A percentile compares a stretch with the other conserved stretches of the same genome.
These are phyloP conservation scores for Penicillium nucicola DNA, from an alignment of 495 filamentous ascomycete genomes.

Conservation along the genomic window DNA sequence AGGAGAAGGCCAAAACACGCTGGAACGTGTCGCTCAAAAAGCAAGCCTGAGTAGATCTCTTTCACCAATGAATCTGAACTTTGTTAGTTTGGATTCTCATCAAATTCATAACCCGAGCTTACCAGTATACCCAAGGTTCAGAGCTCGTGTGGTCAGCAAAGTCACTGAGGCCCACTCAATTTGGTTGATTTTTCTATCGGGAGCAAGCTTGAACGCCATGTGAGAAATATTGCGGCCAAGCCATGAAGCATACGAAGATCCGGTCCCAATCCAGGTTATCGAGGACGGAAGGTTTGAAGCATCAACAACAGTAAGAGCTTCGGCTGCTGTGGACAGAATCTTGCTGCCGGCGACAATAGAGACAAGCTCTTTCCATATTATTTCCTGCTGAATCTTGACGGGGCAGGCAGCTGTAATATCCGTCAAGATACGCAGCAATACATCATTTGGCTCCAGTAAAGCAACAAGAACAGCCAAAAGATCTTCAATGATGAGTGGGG, in stretches of 20 bases:
- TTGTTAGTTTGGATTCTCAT: conserved; percentile 13
- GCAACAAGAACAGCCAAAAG: conserved; percentile 47
- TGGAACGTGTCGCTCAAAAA: conserved; percentile 30
- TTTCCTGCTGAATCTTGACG: conserved; percentile 34
- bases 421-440: conserved; percentile 53
- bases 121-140: conserved; percentile 77
- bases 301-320: conserved; percentile 61
- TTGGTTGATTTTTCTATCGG: conserved; percentile 39
- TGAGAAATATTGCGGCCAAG: conserved; percentile 64
- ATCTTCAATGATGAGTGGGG: conserved; percentile 27
- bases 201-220: conserved; percentile 39
- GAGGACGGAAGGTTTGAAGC: conserved; percentile 20
- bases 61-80: conserved; percentile 54
- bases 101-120: conserved; percentile 12
- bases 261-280: conserved; percentile 64
- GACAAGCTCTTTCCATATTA: conserved; percentile 65
- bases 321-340: conserved; percentile 67
- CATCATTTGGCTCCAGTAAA: conserved; percentile 54
- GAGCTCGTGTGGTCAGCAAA: conserved; percentile 59
- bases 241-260: conserved; percentile 66
- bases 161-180: conserved; percentile 52
- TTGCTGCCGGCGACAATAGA: conserved; percentile 68
- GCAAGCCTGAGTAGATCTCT: conserved; percentile 42
- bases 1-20: conserved; percentile 42
- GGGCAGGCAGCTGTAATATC: conserved; percentile 33